These are phyloP conservation scores for Alternaria brassicicola DNA, from an alignment of 2,329 filamentous ascomycete species.

Conservation along the genomic window DNA sequence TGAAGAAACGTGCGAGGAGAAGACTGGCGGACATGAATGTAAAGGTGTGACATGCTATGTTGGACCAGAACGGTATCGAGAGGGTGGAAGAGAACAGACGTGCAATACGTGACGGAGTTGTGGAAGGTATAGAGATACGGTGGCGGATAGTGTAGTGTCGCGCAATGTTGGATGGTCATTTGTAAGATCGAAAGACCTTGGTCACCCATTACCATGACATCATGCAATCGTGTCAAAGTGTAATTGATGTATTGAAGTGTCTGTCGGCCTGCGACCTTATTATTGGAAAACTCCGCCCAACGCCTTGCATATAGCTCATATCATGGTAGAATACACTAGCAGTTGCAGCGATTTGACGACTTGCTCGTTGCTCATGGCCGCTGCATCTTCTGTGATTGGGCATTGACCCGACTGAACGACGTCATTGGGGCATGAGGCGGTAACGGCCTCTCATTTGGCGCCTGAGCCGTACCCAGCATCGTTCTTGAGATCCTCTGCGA, in stretches of 20 bases:
- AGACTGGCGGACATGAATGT: neutral
- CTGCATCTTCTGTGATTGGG: neutral
- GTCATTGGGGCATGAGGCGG: neutral
- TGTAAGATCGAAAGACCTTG: neutral
- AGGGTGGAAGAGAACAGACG: neutral
- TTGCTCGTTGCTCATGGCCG: neutral
- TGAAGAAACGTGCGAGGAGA: neutral
- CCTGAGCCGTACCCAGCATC: conserved; percentile 37
- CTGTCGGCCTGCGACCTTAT: neutral
- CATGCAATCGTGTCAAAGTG: neutral
- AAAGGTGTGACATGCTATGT: neutral
- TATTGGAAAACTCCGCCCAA: neutral
- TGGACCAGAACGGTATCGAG: neutral
- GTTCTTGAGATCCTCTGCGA: conserved; percentile 29
- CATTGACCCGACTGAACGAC: neutral
- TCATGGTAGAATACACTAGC: neutral
- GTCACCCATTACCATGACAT: too few relatives aligned
- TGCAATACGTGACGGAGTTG: neutral
- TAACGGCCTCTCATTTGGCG: conserved; percentile 7
- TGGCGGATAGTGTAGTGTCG: neutral
- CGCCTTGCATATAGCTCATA: neutral
- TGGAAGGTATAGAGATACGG: neutral
- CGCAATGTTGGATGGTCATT: neutral
- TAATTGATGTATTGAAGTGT: neutral
- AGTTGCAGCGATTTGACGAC: neutral